Conservation (phyloP, 306 rosid genomes). For the Medicago ruthenica region DNA sequence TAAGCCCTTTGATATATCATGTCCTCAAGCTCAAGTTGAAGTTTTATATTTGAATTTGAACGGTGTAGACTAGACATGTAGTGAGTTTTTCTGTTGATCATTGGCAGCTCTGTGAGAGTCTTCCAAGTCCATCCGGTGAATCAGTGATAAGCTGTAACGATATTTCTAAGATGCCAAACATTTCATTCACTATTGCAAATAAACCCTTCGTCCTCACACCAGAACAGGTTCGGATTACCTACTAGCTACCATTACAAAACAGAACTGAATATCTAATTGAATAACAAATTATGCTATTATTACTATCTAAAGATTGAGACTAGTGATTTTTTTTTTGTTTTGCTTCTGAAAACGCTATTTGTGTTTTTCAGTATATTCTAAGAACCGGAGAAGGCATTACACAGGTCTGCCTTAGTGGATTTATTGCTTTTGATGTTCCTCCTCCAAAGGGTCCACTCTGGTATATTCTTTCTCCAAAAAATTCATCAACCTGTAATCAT, state of each 20-base stretch:
- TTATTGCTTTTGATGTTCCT: constrained; percentile 74
- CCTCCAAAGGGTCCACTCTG: constrained; percentile 82
- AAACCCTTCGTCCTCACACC: constrained; percentile 72
- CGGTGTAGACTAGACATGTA: constrained; percentile 16
- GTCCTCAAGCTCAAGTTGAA: constrained; percentile 14
- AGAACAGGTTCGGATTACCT: constrained; percentile 63
- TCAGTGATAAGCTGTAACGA: constrained; percentile 63
- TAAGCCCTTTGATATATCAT: constrained; percentile 38
- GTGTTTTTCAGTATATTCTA: constrained; percentile 68
- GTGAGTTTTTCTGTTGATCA: constrained; percentile 39
- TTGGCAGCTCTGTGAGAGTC: constrained; percentile 74
- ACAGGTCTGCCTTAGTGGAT: constrained; percentile 74
- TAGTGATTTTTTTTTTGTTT: background rate
- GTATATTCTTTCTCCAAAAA: constrained; percentile 46
- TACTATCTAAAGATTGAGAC: background rate
- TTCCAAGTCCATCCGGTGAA: constrained; percentile 83
- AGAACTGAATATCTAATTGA: constrained; percentile 21
- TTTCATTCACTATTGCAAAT: constrained; percentile 70
- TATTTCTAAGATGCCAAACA: constrained; percentile 69
- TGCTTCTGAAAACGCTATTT: constrained; percentile 32
- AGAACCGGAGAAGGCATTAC: constrained; percentile 68
- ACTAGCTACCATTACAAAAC: background rate
- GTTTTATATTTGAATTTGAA: constrained; percentile 4
- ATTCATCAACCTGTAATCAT: constrained; percentile 15
- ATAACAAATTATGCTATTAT: constrained; percentile 24